Evolutionary conservation across 805 yeast species (phyloP), one percentile per base, ranked within the genome.

Genomic region (Naumovozyma baii): DNA sequence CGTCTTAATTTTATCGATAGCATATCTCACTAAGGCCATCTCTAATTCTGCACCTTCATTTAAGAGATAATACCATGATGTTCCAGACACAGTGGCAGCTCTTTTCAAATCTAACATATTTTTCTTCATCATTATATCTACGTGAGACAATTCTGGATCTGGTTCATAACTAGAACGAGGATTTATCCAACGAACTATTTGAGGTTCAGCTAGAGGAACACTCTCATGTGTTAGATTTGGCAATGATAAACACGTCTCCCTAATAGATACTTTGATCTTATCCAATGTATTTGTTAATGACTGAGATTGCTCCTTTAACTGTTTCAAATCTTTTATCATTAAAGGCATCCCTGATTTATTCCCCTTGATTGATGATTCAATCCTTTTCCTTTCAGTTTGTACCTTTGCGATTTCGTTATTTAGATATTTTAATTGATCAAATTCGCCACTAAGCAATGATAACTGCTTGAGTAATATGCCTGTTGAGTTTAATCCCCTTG

Each of bases 31-130:
- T 33, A 92, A 66, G 0, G 98, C 98, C 54, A 83, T 94, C 54
- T 92, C 98, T 36, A 92, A 62, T 28, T 79, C 64, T 0, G 96
- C 96, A 15, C 92, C 96, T 46, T 82, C 94, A 15, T 85, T 84
- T 1, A 80, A 44, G 4, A 92, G 62, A 52, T 84, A 92, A 56
- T 87, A 88, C 82, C 94, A 87, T 2, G 95, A 84, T 1, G 68
- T 61, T 0, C 96, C 96, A 5, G 92, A 73, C 1, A 85, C 74
- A 25, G 72, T 67, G 0, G 96, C 67, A 0, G 95, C 96, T 0
- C 74, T 66, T 14, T 67, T 64, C 38, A 92, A 72, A 42, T 92
- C 92, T 18, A 86, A 62, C 18, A 90, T 61, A 0, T 77, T 74
- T 28, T 85, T 69, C n/a, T 63, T 59, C 17, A 70, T 75, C 46